Evolutionary conservation across 2,329 filamentous ascomycete species (phyloP).

Genomic region (Aulographum hederae): DNA sequence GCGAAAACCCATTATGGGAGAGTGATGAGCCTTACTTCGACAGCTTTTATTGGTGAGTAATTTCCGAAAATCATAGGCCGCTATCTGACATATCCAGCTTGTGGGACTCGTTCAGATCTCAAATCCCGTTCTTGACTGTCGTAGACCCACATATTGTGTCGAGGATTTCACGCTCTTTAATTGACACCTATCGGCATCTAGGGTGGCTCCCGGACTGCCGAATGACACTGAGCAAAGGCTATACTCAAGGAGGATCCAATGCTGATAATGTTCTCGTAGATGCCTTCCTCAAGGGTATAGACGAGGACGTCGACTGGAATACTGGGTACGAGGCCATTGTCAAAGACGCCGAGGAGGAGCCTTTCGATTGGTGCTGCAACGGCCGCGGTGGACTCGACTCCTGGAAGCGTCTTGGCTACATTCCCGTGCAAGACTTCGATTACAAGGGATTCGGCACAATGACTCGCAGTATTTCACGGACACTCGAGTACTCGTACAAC

Average conservation of each 20-base stretch:
- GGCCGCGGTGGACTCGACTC: conserved; percentile 52
- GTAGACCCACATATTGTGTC: conserved; percentile 46
- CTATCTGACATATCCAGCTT: conserved; percentile 25
- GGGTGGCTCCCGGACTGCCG: conserved; percentile 61
- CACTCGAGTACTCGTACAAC: conserved; percentile 62
- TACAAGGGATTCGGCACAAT: conserved; percentile 46
- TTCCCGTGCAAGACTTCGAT: conserved; percentile 44
- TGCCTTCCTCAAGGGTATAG: conserved; percentile 47
- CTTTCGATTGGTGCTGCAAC: conserved; percentile 49
- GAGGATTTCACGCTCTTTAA: conserved; percentile 48
- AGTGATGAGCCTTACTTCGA: conserved; percentile 36
- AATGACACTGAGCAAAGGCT: conserved; percentile 59
- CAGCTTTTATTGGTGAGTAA: conserved; percentile 28
- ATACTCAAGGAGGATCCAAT: conserved; percentile 60
- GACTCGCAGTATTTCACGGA: conserved; percentile 53
- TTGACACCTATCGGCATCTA: conserved; percentile 53
- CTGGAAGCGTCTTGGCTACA: conserved; percentile 55
- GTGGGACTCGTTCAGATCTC: conserved; percentile 18
- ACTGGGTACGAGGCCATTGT: conserved; percentile 52
- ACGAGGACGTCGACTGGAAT: conserved; percentile 44
- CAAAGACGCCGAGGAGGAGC: conserved; percentile 55
- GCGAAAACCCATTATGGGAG: conserved; percentile 31
- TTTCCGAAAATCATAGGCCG: background rate
- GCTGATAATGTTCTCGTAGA: conserved; percentile 58
- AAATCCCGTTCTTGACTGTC: conserved; percentile 49